Base-by-base conservation (phyloP, 208 protist genomes). In the Crithidia mellificae region DNA sequence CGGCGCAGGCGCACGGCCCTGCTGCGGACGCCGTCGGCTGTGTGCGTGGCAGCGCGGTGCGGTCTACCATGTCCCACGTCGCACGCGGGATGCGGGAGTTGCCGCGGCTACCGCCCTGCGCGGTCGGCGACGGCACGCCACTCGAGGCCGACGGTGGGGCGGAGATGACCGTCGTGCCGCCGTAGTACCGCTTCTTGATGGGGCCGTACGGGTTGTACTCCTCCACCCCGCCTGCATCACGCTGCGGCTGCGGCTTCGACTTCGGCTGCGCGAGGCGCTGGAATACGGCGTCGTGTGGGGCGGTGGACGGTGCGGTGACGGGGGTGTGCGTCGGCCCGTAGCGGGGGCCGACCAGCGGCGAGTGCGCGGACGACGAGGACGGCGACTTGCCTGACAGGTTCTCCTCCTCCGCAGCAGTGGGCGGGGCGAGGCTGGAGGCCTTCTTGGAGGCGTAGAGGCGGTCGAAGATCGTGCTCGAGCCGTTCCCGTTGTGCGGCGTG, bases 231-330 rank as follows among this genome's bases (percentile, higher is more conserved):
- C 22, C 22, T 14, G 49, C 17, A n/a, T 70, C 54, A 15, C 22
- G 39, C 50, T 61, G 68, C 24, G 38, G 7, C 44, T 39, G 41
- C n/a, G 38, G 30, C 46, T 25, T 46, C 9, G 34, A 49, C 57
- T 74, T 66, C 8, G 75, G 71, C 44, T 74, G 70, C 19, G 80
- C 24, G 9, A 85, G 68, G 14, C 75, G 75, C 55, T 75, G 43
- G n/a, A 85, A n/a, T 6, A 46, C 20, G 12, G 15, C 25, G 14
- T 69, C 64, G 3, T 54, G 51, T 46, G 24, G 44, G 44, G 50
- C 54, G 34, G 19, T 4, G 14, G 57, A 63, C 24, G 34, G 44
- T 55, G 30, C 44, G 14, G 32, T 9, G n/a, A 55, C 44, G 7
- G 51, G 34, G 27, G 38, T 17, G 47, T 53, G 62, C 17, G 43